Conservation (phyloP, 1,139 yeast genomes). For the Komagataea norvegica region DNA sequence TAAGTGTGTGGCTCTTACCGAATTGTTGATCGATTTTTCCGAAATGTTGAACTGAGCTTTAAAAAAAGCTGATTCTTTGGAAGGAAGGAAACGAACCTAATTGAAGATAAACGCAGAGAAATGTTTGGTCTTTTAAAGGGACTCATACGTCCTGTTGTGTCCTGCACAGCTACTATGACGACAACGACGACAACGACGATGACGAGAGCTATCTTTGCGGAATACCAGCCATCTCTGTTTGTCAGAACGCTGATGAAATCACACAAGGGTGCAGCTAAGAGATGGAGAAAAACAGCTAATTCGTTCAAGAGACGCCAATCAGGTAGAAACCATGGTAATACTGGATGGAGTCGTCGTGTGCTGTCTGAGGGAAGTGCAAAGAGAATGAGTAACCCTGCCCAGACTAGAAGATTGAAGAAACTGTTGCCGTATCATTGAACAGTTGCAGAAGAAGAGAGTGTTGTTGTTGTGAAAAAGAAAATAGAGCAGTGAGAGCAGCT, state of each 20-base stretch:
- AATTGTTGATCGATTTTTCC: no score
- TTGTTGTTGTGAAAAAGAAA: no score
- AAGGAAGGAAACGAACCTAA: no score
- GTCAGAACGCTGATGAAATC: conserved; percentile 36
- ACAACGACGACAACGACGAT: not conserved
- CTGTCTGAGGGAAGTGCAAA: conserved; percentile 62
- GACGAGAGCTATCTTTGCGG: not conserved
- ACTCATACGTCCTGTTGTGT: conserved; percentile 15
- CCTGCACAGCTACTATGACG: not conserved
- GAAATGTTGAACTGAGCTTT: not conserved
- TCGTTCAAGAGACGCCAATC: conserved; percentile 60
- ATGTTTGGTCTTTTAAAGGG: conserved; percentile 18
- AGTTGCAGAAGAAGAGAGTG: not conserved
- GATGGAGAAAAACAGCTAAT: conserved; percentile 69
- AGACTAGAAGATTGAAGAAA: conserved; percentile 44
- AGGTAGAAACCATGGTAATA: conserved; percentile 90
- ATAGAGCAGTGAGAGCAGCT: no score
- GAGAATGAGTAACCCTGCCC: conserved; percentile 47
- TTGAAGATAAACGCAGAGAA: no score
- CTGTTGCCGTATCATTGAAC: conserved; percentile 35
- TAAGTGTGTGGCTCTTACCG: no score
- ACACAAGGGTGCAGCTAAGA: conserved; percentile 59
- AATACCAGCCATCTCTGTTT: conserved; percentile 12
- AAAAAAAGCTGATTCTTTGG: not conserved
- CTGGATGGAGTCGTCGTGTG: conserved; percentile 72